phyloP scores from a whole-genome alignment of 83 land plant genomes.

The Picea abies region DNA sequence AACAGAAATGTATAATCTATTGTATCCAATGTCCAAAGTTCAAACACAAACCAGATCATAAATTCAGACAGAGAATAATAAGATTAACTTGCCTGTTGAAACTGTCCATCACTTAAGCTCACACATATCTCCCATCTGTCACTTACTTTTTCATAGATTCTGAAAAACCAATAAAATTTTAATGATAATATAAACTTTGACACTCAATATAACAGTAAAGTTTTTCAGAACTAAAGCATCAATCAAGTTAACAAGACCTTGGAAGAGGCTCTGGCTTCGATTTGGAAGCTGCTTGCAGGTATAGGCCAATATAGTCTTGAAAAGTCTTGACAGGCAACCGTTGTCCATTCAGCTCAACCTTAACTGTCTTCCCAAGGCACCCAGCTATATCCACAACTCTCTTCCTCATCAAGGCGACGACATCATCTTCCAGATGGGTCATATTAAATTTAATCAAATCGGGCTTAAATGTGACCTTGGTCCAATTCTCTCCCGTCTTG shows the following conservation, averaged over 20 bases:
- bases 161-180: slow-evolving; percentile 24
- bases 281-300: slow-evolving; percentile 29
- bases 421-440: slow-evolving; percentile 89
- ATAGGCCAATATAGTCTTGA: slow-evolving; percentile 65
- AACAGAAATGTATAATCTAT: not conserved
- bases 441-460: slow-evolving; percentile 90
- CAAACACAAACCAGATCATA: too few species aligned
- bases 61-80: too few species aligned
- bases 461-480: slow-evolving; percentile 96
- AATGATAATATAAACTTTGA: too few species aligned
- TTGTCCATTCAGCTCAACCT: slow-evolving; percentile 92
- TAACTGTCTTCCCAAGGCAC: slow-evolving; percentile 83
- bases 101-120: slow-evolving; percentile 91
- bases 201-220: too few species aligned
- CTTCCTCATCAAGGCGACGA: slow-evolving; percentile 92
- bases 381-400: slow-evolving; percentile 95
- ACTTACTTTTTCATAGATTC: slow-evolving; percentile 67
- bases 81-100: slow-evolving; percentile 78
- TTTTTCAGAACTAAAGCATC: too few species aligned
- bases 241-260: too few species aligned
- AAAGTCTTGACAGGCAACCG: slow-evolving; percentile 44
- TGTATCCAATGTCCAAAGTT: too few species aligned
- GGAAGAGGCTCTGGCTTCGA: not conserved
- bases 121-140: slow-evolving; percentile 97
- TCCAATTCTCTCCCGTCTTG: slow-evolving; percentile 86